These are phyloP conservation scores for Lophium mytilinum DNA, from an alignment of 495 filamentous ascomycete genomes.

Conservation along the genomic window DNA sequence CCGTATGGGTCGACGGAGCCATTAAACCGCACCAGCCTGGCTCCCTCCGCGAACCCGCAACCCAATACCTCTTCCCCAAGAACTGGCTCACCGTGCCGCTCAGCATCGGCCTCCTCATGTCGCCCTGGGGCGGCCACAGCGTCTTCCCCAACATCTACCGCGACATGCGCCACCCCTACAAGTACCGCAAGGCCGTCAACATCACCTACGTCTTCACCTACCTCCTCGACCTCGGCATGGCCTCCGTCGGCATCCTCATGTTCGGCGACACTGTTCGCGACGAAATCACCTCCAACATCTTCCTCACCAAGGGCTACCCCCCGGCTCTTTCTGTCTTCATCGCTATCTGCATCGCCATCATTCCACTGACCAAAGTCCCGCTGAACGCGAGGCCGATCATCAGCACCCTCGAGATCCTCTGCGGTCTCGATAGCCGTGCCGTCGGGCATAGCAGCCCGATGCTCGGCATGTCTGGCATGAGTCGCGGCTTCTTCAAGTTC, in stretches of 20 bases:
- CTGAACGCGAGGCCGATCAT: slow-evolving; percentile 86
- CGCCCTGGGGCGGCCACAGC: slow-evolving; percentile 89
- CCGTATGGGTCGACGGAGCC: slow-evolving; percentile 77
- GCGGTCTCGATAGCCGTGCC: slow-evolving; percentile 56
- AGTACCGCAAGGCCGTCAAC: slow-evolving; percentile 68
- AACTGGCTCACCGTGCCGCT: slow-evolving; percentile 89
- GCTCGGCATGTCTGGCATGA: slow-evolving; percentile 47
- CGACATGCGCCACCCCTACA: slow-evolving; percentile 92
- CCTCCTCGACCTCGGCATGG: slow-evolving; percentile 69
- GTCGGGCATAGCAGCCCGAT: slow-evolving; percentile 39
- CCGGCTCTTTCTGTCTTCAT: slow-evolving; percentile 65
- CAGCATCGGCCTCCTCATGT: slow-evolving; percentile 92
- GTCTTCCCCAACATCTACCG: slow-evolving; percentile 97
- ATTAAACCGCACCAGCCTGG: slow-evolving; percentile 74
- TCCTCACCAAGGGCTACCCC: slow-evolving; percentile 67
- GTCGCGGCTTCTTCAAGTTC: slow-evolving; percentile 52
- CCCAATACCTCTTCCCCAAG: slow-evolving; percentile 66
- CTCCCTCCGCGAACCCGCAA: slow-evolving; percentile 75
- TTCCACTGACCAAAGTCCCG: slow-evolving; percentile 90
- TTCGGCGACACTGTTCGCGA: slow-evolving; percentile 80
- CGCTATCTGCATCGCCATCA: slow-evolving; percentile 78
- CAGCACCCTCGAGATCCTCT: slow-evolving; percentile 70
- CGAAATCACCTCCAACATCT: slow-evolving; percentile 84
- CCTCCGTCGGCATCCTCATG: slow-evolving; percentile 80
- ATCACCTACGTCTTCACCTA: slow-evolving; percentile 87